phyloP scores from a whole-genome alignment of 768 basidiomycete genomes.

The Pisolithus microcarpus region DNA sequence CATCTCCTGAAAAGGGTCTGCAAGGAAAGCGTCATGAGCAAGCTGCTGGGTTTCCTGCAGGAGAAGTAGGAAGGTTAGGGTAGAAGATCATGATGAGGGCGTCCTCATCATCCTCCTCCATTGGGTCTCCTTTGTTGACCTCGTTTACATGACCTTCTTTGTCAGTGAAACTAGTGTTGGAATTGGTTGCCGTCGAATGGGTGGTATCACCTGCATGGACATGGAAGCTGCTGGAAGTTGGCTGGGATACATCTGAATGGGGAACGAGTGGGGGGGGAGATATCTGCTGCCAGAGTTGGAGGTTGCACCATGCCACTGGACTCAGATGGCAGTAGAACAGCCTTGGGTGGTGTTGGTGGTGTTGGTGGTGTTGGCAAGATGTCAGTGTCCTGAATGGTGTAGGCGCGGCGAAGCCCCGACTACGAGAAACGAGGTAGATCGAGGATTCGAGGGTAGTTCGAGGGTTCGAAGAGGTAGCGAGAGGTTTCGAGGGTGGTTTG shows the following conservation, averaged over 20 bases:
- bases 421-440: too few relatives aligned
- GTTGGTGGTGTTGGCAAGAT: constrained; percentile 36
- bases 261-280: constrained; percentile 20
- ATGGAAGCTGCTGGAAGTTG: constrained; percentile 19
- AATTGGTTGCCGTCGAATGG: constrained; percentile 27
- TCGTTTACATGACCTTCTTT: constrained; percentile 65
- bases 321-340: constrained; percentile 54
- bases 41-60: too few relatives aligned
- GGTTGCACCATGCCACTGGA: constrained; percentile 90
- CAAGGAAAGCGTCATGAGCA: too few relatives aligned
- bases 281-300: constrained; percentile 59
- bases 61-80: too few relatives aligned
- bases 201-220: constrained; percentile 24
- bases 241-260: constrained; percentile 18
- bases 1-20: too few relatives aligned
- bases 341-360: constrained; percentile 42
- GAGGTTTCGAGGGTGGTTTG: too few relatives aligned
- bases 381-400: constrained; percentile 30
- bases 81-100: constrained; percentile 78
- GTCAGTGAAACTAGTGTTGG: constrained; percentile 41
- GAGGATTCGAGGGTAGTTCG: too few relatives aligned
- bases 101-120: constrained; percentile 83
- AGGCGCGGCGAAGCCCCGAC: too few relatives aligned
- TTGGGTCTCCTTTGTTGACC: constrained; percentile 49
- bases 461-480: too few relatives aligned